These are phyloP conservation scores for Arbutus unedo DNA, from an alignment of 148 eudicot genomes.

Conservation along the genomic window DNA sequence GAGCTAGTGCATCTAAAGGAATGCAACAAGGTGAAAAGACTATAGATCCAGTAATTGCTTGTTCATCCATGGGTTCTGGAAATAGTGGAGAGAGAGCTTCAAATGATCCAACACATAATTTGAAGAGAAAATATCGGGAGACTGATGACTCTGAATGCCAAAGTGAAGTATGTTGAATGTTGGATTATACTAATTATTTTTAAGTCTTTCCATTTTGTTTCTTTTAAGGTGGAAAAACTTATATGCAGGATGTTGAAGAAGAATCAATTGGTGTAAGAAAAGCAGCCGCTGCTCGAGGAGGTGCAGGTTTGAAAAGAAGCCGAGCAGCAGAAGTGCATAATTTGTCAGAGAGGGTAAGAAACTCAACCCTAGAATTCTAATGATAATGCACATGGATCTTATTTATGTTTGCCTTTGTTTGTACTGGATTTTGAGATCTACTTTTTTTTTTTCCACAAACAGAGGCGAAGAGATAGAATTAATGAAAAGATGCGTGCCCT, in stretches of 20 bases:
- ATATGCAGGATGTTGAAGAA: conserved; percentile 75
- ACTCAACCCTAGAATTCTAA: neutral
- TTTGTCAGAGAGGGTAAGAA: conserved; percentile 85
- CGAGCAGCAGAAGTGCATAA: conserved; percentile 99
- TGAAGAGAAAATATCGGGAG: conserved; percentile 66
- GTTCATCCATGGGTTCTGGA: conserved; percentile 52
- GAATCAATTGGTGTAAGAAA: conserved; percentile 65
- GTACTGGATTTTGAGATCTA: conserved; percentile 4
- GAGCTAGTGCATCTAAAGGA: conserved; percentile 26
- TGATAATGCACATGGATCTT: neutral
- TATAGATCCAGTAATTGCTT: conserved; percentile 51
- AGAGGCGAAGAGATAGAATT: conserved; percentile 95
- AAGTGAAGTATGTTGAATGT: conserved; percentile 53
- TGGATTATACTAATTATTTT: neutral
- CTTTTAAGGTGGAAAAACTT: conserved; percentile 2
- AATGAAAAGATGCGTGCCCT: conserved; percentile 98
- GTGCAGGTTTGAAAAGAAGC: conserved; percentile 70
- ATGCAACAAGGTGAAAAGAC: conserved; percentile 35
- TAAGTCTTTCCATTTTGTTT: neutral
- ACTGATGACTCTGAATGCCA: conserved; percentile 71
- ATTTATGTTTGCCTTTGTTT: neutral
- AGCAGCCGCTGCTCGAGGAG: conserved; percentile 47
- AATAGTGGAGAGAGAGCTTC: conserved; percentile 66
- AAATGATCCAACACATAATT: conserved; percentile 42
- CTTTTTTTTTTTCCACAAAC: conserved; percentile 24